These are phyloP conservation scores for Thyridium curvatum DNA, from an alignment of 2,329 filamentous ascomycete genomes.

Conservation along the genomic window DNA sequence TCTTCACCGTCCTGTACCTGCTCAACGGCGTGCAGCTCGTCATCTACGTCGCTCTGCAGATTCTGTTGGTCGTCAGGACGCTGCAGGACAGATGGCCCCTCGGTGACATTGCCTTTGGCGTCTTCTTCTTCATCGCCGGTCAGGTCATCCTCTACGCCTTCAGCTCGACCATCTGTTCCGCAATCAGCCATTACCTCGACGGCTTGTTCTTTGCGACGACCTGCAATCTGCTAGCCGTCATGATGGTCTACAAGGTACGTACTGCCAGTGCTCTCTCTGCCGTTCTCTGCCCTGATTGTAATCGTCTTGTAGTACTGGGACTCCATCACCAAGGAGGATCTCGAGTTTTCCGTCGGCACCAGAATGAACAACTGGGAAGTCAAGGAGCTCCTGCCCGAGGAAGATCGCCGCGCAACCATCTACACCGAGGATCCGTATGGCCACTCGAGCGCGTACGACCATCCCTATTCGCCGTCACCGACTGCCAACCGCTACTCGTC, in stretches of 20 bases:
- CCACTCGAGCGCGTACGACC: constrained; percentile 48
- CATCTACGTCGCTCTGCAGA: constrained; percentile 81
- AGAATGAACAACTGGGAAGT: constrained; percentile 98
- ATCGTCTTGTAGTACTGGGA: constrained; percentile 76
- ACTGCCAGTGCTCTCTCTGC: background rate
- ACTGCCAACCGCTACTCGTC: constrained; percentile 34
- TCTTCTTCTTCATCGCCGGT: constrained; percentile 85
- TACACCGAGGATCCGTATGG: constrained; percentile 64
- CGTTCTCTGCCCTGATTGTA: background rate
- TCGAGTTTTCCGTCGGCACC: constrained; percentile 94
- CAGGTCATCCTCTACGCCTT: constrained; percentile 92
- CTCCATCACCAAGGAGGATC: constrained; percentile 95
- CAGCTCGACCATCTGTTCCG: constrained; percentile 76
- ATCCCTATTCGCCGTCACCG: constrained; percentile 39
- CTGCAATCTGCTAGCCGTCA: constrained; percentile 88
- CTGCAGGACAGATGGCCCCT: constrained; percentile 94
- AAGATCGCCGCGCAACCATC: constrained; percentile 67
- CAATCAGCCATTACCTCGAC: constrained; percentile 86
- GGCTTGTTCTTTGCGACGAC: constrained; percentile 91
- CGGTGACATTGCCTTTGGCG: constrained; percentile 82
- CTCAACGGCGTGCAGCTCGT: constrained; percentile 82
- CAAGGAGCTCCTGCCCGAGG: constrained; percentile 80
- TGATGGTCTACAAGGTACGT: constrained; percentile 97
- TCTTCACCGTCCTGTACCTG: constrained; percentile 90
- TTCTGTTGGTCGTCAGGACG: constrained; percentile 82